Evolutionary conservation across 257 asterid species (phyloP).

Genomic region (Knoxia roxburghii): DNA sequence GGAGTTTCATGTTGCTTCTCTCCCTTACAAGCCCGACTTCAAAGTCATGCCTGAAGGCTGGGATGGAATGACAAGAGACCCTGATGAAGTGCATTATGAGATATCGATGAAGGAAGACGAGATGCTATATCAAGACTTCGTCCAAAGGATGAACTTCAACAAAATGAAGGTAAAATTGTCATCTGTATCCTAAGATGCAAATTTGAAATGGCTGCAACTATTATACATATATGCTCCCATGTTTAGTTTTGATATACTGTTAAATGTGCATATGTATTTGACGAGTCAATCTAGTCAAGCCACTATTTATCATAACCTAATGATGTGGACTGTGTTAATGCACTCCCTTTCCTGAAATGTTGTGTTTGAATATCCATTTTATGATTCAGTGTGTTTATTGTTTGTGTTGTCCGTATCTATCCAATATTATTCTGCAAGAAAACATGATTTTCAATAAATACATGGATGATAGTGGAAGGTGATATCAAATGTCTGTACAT

Average conservation of each 20-base stretch:
- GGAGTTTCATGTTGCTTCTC: conserved; percentile 91
- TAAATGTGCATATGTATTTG: not conserved
- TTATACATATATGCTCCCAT: not conserved
- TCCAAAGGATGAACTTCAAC: conserved; percentile 75
- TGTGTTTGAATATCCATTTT: not conserved
- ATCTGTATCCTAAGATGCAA: not conserved
- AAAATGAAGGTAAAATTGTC: conserved; percentile 60
- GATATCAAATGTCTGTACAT: not conserved
- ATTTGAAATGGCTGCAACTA: not conserved
- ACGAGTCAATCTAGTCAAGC: not conserved
- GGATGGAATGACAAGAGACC: conserved; percentile 95
- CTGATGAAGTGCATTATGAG: conserved; percentile 95
- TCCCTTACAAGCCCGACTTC: conserved; percentile 90
- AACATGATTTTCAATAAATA: not conserved
- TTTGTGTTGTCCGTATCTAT: not conserved
- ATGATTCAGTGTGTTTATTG: not conserved
- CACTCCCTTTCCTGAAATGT: not conserved
- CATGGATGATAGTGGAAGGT: not conserved
- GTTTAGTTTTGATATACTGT: not conserved
- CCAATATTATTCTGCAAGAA: not conserved
- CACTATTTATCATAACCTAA: not conserved
- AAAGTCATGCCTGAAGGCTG: conserved; percentile 99
- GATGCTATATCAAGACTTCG: conserved; percentile 78
- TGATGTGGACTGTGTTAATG: not conserved
- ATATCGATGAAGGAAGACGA: conserved; percentile 94